Percentiles rank a stretch among this genome's conserved stretches.
Conservation (phyloP, 176 grass and related monocot genomes). For the Canna indica region DNA sequence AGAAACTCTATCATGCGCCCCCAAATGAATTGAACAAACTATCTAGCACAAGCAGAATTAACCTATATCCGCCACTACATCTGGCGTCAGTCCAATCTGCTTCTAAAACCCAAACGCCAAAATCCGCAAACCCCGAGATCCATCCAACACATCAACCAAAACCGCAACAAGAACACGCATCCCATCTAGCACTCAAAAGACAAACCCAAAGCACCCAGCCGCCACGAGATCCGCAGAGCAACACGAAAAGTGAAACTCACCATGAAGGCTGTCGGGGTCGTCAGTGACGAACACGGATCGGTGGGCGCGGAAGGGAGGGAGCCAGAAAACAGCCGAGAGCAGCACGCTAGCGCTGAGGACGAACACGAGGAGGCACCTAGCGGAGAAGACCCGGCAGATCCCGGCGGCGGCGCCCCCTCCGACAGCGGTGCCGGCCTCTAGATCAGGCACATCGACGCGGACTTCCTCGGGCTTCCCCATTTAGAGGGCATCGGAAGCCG, state of each 20-base stretch:
- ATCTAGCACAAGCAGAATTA: not conserved
- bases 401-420: no score
- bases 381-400: conserved; percentile 3
- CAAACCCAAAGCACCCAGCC: not conserved
- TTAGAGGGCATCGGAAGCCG: conserved; percentile 27
- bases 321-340: conserved; percentile 41
- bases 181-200: conserved; percentile 16
- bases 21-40: no score
- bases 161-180: not conserved
- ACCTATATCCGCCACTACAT: not conserved
- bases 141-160: not conserved
- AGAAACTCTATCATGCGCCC: no score
- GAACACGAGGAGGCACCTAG: conserved; percentile 37
- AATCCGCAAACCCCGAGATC: not conserved
- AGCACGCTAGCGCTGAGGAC: conserved; percentile 40
- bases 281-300: conserved; percentile 28
- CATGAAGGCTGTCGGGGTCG: conserved; percentile 30
- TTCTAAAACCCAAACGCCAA: not conserved
- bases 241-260: conserved; percentile 14
- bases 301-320: conserved; percentile 23
- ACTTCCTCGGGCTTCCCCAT: conserved; percentile 68
- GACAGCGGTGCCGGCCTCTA: not conserved
- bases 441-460: conserved; percentile 36
- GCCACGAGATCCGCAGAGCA: not conserved
- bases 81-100: not conserved